Evolutionary conservation across 1,139 yeast genomes (phyloP).

Genomic region (Candida freyschussii): DNA sequence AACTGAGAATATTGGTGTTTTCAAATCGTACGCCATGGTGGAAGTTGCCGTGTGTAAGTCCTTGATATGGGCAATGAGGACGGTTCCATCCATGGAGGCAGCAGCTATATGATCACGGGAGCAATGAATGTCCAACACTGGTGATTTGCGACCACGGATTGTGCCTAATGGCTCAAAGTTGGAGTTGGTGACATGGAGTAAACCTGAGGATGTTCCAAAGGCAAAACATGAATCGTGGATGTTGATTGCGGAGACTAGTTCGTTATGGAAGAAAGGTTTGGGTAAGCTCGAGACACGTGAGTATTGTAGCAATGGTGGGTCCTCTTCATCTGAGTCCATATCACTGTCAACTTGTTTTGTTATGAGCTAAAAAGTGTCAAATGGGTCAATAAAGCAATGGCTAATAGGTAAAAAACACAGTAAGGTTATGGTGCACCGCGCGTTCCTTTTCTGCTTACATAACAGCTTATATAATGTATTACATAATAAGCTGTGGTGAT

Average conservation of each 20-base stretch:
- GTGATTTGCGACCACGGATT: conserved; percentile 80
- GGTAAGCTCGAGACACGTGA: conserved; percentile 65
- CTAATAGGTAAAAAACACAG: too few relatives aligned
- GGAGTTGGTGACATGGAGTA: conserved; percentile 55
- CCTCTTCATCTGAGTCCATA: conserved; percentile 43
- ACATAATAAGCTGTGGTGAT: too few relatives aligned
- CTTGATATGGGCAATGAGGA: conserved; percentile 54
- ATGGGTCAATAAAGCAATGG: too few relatives aligned
- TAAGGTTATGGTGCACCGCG: too few relatives aligned
- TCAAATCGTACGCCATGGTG: conserved; percentile 71
- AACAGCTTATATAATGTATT: too few relatives aligned
- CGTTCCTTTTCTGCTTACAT: too few relatives aligned
- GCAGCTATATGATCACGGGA: conserved; percentile 67
- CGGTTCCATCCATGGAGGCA: conserved; percentile 91
- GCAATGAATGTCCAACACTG: conserved; percentile 64
- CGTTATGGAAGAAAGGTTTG: conserved; percentile 59
- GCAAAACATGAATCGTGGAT: conserved; percentile 58
- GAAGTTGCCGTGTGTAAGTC: conserved; percentile 17
- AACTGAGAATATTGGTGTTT: conserved; percentile 85
- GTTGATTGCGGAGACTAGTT: conserved; percentile 69
- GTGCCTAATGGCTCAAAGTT: conserved; percentile 60
- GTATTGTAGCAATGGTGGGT: conserved; percentile 75
- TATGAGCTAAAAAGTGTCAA: too few relatives aligned
- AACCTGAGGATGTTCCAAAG: conserved; percentile 89
- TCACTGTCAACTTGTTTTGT: too few relatives aligned